Base-by-base conservation (phyloP, 164 flowering plant genomes). In the Annona squamosa region DNA sequence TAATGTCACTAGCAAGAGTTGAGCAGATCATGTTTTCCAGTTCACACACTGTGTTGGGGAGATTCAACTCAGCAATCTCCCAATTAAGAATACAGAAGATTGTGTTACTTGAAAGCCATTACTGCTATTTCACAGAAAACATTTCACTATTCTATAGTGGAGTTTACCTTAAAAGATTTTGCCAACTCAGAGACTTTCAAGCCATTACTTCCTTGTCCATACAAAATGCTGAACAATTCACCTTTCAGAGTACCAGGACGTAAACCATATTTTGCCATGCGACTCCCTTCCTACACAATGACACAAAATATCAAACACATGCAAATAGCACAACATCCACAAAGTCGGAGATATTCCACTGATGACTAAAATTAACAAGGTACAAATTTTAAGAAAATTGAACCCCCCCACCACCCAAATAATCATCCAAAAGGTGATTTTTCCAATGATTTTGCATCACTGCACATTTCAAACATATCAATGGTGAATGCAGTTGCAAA, bases 1-100 rank as follows among this genome's bases (percentile, higher is more conserved):
- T 91, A 59, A 95, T 88, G 79, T 95, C 98, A 81, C 98, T 86
- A 19, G 99, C 86, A 71, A 95, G 90, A n/a, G 89, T 84, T 3
- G 97, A 85, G 81, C 77, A 77, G 78, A 95, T 85, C 48, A 81
- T 75, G 59, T 48, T 56, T 80, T 93, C 99, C 73, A 91, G 75
- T 77, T 87, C 92, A 68, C 82, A 84, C 46, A 78, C 70, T 59
- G 87, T 76, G 73, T 77, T 71, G 45, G 86, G 78, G 68, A 89
- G 89, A 81, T 87, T 85, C 77, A 95, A 76, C 65, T 87, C 89
- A 72, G 75, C 85, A 84, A 92, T 79, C 99, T 95, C 77, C 85
- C 85, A 67, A 66, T 74, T 46, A 68, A 78, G 77, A 81, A 46
- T 42, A 72, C 19, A 10, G 77, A 63, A 46, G 16, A 79, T 65